Base-by-base conservation (phyloP, 176 grass and related monocot species). In the Aegilops speltoides region DNA sequence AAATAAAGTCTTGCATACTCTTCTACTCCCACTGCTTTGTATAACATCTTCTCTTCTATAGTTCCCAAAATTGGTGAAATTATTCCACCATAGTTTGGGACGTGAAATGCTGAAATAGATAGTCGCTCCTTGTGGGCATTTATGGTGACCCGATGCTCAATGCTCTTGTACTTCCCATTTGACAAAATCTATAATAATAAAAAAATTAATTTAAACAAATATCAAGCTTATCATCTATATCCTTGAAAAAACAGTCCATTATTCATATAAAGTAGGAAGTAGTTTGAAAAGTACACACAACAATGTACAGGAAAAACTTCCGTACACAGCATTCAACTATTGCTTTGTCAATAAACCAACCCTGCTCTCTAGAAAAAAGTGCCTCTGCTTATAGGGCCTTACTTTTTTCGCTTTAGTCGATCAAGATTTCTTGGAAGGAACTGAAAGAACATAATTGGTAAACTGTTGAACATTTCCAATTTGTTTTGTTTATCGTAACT, bases 61-160 rank as follows among this genome's bases (percentile, higher is more conserved):
- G 17, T 4, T 7, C 8, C 8, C 20, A 12, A 13, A 12, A 73
- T 10, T 0, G 85, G 85, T 64, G 77, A 73, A 26, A 87, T 15
- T 9, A 50, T 9, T 62, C 54, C 85, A 15, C 34, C 78, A 64
- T 52, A 20, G 29, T 48, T 52, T 38, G 78, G 85, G 10, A 14
- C 7, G 8, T 87, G 37, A 43, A 87, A 87, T 33, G 78, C 78
- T 26, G 86, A 84, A 17, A 86, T 13, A 0, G 90, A 83, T 48
- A 92, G 14, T 43, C 90, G 73, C 83, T 92, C 90, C 24, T 25
- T 46, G 13, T 62, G 36, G 0, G 72, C 17, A 77, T 83, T 86
- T 59, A 92, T 73, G 6, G 71, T 85, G 22, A 86, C 87, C 45
- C 83, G 86, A 12, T 89, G 90, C 45, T 92, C 90, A n/a, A 89